Percentiles rank a stretch among this genome's conserved stretches.
These are phyloP conservation scores for Serendipita vermifera DNA, from an alignment of 768 basidiomycete species.

Conservation along the genomic window DNA sequence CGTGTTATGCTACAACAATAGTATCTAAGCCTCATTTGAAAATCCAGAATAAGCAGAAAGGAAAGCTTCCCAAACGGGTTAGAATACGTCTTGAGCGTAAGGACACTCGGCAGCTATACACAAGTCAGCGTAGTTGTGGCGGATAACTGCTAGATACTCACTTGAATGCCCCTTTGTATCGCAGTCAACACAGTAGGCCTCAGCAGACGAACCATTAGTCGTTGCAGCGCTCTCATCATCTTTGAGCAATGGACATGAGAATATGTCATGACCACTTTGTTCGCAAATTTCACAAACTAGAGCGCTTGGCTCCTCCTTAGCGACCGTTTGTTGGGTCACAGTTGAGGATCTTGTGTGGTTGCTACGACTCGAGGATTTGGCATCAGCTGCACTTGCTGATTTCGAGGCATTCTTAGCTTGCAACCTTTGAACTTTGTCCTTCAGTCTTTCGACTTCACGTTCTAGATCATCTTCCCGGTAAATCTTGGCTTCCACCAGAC, in stretches of 20 bases:
- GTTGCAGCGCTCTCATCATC: constrained; percentile 32
- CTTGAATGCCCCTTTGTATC: background rate
- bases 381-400: background rate
- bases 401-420: constrained; percentile 7
- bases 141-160: background rate
- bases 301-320: constrained; percentile 13
- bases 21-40: no score
- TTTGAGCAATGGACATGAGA: constrained; percentile 64
- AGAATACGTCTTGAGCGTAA: background rate
- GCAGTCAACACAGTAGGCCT: constrained; percentile 4
- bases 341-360: background rate
- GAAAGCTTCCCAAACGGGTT: no score
- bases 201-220: background rate
- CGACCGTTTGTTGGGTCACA: background rate
- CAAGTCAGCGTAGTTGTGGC: background rate
- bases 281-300: constrained; percentile 74
- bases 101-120: constrained; percentile 5
- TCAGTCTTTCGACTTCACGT: constrained; percentile 63
- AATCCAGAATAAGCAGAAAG: background rate
- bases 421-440: constrained; percentile 40
- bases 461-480: constrained; percentile 89
- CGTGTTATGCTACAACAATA: background rate
- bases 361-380: background rate
- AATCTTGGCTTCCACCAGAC: constrained; percentile 91
- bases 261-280: constrained; percentile 72